These are phyloP conservation scores for Cryptococcus sp. DNA, from an alignment of 1,284 basidiomycete genomes.

Conservation along the genomic window DNA sequence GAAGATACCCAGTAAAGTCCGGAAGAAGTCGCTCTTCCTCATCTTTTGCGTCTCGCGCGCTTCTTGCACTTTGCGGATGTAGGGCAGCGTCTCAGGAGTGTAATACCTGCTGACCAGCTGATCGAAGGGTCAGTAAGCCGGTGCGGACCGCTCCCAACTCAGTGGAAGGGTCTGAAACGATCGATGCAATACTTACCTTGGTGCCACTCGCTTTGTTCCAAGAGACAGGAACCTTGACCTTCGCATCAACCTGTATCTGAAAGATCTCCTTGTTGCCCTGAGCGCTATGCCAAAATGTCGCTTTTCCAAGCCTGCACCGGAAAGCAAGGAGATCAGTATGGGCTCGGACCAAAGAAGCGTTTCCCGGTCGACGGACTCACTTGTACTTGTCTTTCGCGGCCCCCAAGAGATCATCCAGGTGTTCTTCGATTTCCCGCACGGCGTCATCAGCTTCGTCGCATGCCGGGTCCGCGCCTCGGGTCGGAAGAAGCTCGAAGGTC, in stretches of 20 bases:
- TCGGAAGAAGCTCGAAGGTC: slow-evolving; percentile 63
- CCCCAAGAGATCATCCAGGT: slow-evolving; percentile 67
- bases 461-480: slow-evolving; percentile 75
- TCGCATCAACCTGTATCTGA: slow-evolving; percentile 69
- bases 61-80: slow-evolving; percentile 82
- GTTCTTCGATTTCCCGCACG: slow-evolving; percentile 67
- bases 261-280: slow-evolving; percentile 88
- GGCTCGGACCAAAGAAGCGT: neutral
- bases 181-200: slow-evolving; percentile 60
- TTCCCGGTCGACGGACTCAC: slow-evolving; percentile 1
- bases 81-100: slow-evolving; percentile 68
- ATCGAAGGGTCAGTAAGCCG: no score
- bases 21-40: slow-evolving; percentile 78
- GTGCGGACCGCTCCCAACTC: neutral
- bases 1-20: slow-evolving; percentile 78
- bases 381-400: slow-evolving; percentile 51
- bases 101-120: slow-evolving; percentile 74
- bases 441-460: slow-evolving; percentile 76
- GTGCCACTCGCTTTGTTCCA: slow-evolving; percentile 84
- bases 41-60: slow-evolving; percentile 80
- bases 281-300: slow-evolving; percentile 81
- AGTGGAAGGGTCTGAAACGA: neutral
- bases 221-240: slow-evolving; percentile 69
- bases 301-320: slow-evolving; percentile 56
- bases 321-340: neutral